A percentile compares a stretch with the other conserved stretches of the same genome.
Evolutionary conservation across 768 basidiomycete genomes (phyloP).

Genomic region (Dendrothele bispora): DNA sequence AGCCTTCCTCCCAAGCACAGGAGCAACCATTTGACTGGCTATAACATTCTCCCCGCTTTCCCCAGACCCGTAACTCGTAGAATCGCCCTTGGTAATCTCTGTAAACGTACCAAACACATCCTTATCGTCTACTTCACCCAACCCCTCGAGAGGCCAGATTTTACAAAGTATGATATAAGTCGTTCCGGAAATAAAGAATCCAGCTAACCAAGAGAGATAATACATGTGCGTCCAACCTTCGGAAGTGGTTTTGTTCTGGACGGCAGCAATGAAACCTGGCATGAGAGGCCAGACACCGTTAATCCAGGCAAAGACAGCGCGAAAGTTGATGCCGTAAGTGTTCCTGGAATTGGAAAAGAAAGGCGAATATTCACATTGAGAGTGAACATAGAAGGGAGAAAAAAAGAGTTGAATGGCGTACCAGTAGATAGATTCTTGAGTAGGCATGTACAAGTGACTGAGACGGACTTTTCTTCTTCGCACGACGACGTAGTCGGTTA

Average conservation of each 20-base stretch:
- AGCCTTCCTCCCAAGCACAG: no score
- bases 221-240: not conserved
- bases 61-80: no score
- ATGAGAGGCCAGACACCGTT: slow-evolving; percentile 9
- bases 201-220: not conserved
- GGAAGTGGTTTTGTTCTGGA: not conserved
- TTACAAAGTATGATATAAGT: not conserved
- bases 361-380: no score
- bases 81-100: no score
- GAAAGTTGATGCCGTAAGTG: slow-evolving; percentile 6
- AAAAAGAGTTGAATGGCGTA: no score
- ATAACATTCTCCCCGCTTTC: no score
- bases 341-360: no score
- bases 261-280: slow-evolving; percentile 9
- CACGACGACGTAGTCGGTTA: slow-evolving; percentile 3
- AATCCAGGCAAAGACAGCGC: slow-evolving; percentile 9
- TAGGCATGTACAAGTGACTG: not conserved
- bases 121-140: not conserved
- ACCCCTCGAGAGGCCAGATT: not conserved
- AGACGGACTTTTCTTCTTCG: not conserved
- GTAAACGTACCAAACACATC: not conserved
- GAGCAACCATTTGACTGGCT: no score
- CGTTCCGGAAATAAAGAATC: not conserved
- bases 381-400: no score
- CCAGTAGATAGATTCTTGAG: not conserved